phyloP scores from a whole-genome alignment of 345 rosid species.

The Gossypium australe region DNA sequence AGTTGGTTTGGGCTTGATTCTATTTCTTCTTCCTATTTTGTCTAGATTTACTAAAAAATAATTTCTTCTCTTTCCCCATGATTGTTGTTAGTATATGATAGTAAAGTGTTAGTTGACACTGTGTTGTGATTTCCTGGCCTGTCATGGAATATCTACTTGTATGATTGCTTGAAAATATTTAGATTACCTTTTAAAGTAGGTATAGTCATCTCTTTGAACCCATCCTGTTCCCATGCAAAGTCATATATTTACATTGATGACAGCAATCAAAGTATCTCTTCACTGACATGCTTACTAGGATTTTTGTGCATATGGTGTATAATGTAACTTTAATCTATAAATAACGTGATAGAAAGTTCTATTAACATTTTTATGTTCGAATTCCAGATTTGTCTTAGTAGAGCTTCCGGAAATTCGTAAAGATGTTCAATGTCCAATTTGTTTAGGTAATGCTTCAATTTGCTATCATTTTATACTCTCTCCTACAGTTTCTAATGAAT shows the following conservation, averaged over 20 bases:
- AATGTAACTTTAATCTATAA: background rate
- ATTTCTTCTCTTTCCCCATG: background rate
- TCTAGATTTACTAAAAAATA: background rate
- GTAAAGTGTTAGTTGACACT: background rate
- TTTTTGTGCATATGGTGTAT: background rate
- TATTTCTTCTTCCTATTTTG: background rate
- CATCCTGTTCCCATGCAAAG: background rate
- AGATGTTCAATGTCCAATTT: conserved; percentile 88
- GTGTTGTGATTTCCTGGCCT: background rate
- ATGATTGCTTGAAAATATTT: background rate
- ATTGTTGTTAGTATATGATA: background rate
- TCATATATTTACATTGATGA: background rate
- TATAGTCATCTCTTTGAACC: background rate
- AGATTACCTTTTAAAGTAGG: background rate
- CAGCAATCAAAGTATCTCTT: background rate
- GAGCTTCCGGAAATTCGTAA: conserved; percentile 70
- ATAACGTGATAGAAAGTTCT: background rate
- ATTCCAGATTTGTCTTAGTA: conserved; percentile 61
- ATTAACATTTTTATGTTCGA: conserved; percentile 16
- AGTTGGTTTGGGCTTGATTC: conserved; percentile 1
- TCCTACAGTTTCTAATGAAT: background rate
- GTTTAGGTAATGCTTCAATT: conserved; percentile 57
- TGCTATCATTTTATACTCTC: background rate
- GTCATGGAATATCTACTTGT: background rate
- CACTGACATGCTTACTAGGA: background rate